Evolutionary conservation across 73 alveolate species (phyloP), one percentile per base, ranked within the genome.

Genomic region (Blepharisma japonicum): DNA sequence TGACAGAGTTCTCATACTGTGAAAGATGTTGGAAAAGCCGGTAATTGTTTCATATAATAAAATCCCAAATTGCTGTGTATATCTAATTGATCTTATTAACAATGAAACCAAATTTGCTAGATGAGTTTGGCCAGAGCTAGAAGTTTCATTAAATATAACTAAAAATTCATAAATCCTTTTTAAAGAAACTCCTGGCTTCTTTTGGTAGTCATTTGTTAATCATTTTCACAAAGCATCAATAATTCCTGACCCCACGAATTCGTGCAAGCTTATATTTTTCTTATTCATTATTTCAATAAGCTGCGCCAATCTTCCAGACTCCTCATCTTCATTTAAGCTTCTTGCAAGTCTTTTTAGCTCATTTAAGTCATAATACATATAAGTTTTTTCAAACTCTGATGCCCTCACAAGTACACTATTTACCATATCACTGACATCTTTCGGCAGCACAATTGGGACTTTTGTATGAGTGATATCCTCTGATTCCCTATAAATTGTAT

Each of bases 51-150:
- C 74, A 25, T 61, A 61, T 18, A 61, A 25, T 39, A 61, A 14
- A 25, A 61, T 61, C 18, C 47, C 23, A 25, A 61, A 61, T 8
- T 61, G 74, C 74, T 61, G 74, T 25, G 23, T 39, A 5, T 61
- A 61, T 61, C 23, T 61, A 2, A 61, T 8, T 4, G 23, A 39
- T 2, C 23, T 25, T 25, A 61, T 39, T 39, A 61, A 61, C 2
- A 20, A 25, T 9, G 47, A n/a, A 8, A 39, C 2, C 39, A 61
- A 25, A 20, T 14, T 14, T 25, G 14, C 74, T 61, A 61, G 5
- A 61, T 14, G 23, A 20, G 74, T 18, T 39, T 61, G 14, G 18
- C 50, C 39, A 39, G 18, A 14, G 39, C 74, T 14, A 9, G 74
- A 61, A 0, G 50, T 18, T 18, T 11, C 38, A 18, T n/a, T 18